phyloP scores from a whole-genome alignment of 2,329 filamentous ascomycete species.

The Penicillium sp. region DNA sequence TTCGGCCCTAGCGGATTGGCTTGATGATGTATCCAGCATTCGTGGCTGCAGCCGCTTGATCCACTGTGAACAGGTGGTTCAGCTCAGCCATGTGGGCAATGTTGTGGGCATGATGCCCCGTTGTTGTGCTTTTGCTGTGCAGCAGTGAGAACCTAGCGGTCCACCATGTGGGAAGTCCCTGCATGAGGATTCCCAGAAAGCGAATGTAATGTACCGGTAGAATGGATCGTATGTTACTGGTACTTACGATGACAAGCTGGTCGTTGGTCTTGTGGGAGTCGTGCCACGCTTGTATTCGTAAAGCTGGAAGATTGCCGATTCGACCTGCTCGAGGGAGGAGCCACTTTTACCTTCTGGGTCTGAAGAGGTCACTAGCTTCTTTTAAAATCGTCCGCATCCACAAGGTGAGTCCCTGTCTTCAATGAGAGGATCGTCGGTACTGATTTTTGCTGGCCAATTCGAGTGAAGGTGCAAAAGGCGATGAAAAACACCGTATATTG shows the following conservation, averaged over 20 bases:
- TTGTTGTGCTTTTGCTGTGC: not conserved
- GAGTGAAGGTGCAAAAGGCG: not conserved
- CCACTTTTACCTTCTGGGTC: not conserved
- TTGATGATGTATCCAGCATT: not conserved
- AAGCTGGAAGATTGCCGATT: not conserved
- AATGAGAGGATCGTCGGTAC: not conserved
- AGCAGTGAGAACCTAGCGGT: not conserved
- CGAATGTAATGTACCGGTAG: not conserved
- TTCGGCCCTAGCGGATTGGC: not conserved
- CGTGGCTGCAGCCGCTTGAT: not conserved
- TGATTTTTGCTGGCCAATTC: not conserved
- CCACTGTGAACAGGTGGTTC: not conserved
- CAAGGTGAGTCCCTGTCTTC: not conserved
- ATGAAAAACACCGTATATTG: not conserved
- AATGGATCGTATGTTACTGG: not conserved
- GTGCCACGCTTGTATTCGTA: not conserved
- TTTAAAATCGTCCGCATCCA: not conserved
- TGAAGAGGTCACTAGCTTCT: not conserved
- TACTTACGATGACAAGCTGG: not conserved
- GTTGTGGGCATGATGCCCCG: not conserved
- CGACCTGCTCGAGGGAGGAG: not conserved
- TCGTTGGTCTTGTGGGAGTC: not conserved
- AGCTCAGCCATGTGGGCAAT: not conserved
- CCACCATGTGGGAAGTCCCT: not conserved
- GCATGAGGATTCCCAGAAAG: not conserved